These are phyloP conservation scores for Pythium guiyangense DNA, from an alignment of 352 stramenopile genomes.

Conservation along the genomic window DNA sequence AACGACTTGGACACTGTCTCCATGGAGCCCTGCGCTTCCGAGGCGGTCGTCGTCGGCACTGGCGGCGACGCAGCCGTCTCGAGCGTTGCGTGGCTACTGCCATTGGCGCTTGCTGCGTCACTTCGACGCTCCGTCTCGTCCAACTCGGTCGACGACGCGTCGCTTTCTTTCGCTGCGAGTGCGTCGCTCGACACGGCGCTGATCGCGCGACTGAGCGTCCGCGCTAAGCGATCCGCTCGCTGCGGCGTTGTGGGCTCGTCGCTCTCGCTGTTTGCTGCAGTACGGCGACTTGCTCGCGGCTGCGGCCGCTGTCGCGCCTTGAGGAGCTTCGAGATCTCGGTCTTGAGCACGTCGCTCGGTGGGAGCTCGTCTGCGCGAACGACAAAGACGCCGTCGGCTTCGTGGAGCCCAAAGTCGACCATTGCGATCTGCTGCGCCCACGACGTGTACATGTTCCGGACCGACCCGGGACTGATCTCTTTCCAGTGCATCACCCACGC, in stretches of 20 bases:
- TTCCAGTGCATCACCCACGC: slow-evolving; percentile 79
- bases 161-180: background rate
- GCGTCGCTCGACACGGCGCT: background rate
- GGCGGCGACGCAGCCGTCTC: background rate
- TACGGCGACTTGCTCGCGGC: background rate
- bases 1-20: slow-evolving; percentile 82
- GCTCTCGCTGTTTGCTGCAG: background rate
- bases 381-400: slow-evolving; percentile 70
- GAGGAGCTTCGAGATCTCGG: slow-evolving; percentile 18
- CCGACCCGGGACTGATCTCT: slow-evolving; percentile 48
- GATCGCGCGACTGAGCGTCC: background rate
- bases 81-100: background rate
- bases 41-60: background rate
- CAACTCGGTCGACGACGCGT: background rate
- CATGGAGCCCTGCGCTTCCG: slow-evolving; percentile 31
- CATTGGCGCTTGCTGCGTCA: slow-evolving; percentile 13
- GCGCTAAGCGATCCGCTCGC: background rate
- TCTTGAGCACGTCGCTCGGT: slow-evolving; percentile 22
- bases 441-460: slow-evolving; percentile 75
- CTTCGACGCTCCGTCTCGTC: slow-evolving; percentile 5
- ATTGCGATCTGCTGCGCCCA: slow-evolving; percentile 69
- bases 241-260: slow-evolving; percentile 6
- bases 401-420: slow-evolving; percentile 65
- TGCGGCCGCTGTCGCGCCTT: slow-evolving; percentile 9
- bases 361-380: slow-evolving; percentile 36